Evolutionary conservation across 2,329 filamentous ascomycete genomes (phyloP).

Genomic region (Trichoderma sp.): DNA sequence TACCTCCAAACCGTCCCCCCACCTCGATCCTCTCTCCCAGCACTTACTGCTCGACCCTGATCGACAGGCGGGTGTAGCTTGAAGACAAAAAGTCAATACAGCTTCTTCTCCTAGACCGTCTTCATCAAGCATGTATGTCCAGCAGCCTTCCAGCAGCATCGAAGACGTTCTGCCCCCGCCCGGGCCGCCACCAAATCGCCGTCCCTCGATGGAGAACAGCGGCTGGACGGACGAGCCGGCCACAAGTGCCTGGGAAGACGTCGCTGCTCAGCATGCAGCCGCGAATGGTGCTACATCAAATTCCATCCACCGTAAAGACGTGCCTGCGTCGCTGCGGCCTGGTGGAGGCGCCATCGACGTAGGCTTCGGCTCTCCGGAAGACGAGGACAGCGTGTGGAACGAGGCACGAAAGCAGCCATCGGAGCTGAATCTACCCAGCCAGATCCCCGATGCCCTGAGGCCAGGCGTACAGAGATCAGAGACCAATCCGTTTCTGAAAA

Average conservation of each 20-base stretch:
- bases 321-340: constrained; percentile 40
- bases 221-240: constrained; percentile 20
- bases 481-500: constrained; percentile 58
- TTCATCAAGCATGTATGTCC: constrained; percentile 3
- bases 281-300: background rate
- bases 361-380: constrained; percentile 28
- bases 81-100: background rate
- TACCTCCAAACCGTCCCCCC: background rate
- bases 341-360: constrained; percentile 30
- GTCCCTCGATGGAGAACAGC: background rate
- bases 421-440: constrained; percentile 22
- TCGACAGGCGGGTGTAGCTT: background rate
- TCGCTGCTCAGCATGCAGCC: constrained; percentile 12
- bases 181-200: background rate
- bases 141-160: constrained; percentile 7
- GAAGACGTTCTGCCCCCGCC: constrained; percentile 3
- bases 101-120: background rate
- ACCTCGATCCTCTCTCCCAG: background rate
- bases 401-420: constrained; percentile 32
- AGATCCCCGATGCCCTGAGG: constrained; percentile 38
- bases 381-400: constrained; percentile 39
- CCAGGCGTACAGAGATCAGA: constrained; percentile 41
- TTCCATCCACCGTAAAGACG: constrained; percentile 24
- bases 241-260: constrained; percentile 20
- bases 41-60: background rate